A percentile compares a stretch with the other conserved stretches of the same genome.
Conservation (phyloP, 179 eudicot genomes). For the Carnegiea gigantea region DNA sequence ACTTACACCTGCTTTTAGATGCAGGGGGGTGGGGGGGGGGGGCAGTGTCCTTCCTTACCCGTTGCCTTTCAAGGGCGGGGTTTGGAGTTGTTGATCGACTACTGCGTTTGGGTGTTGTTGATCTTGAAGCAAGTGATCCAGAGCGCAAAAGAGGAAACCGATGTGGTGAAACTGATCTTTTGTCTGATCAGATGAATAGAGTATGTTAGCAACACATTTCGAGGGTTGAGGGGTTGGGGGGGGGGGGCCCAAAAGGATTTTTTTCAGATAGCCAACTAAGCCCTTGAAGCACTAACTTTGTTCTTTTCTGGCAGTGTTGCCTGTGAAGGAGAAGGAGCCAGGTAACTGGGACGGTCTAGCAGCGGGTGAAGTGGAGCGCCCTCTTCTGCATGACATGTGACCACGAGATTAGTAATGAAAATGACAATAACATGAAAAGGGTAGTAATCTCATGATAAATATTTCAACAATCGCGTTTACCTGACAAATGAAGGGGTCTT, state of each 20-base stretch:
- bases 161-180: constrained; percentile 71
- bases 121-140: constrained; percentile 72
- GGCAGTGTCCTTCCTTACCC: constrained; percentile 38
- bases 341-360: constrained; percentile 49
- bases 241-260: background rate
- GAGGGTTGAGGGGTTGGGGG: too few relatives aligned
- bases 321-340: constrained; percentile 49
- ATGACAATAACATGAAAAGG: background rate
- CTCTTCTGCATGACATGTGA: constrained; percentile 54
- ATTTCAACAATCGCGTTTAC: constrained; percentile 31
- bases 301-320: constrained; percentile 50
- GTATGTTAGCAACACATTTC: background rate
- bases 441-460: background rate
- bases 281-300: constrained; percentile 39
- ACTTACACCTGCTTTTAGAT: too few relatives aligned
- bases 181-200: constrained; percentile 37
- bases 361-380: constrained; percentile 70
- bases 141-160: constrained; percentile 74
- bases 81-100: constrained; percentile 70
- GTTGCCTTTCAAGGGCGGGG: constrained; percentile 45
- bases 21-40: too few relatives aligned
- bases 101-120: constrained; percentile 63
- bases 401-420: background rate
- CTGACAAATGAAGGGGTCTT: constrained; percentile 42
- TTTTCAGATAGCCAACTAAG: constrained; percentile 3